Evolutionary conservation across 805 yeast genomes (phyloP).

Genomic region (Candida easanensis): DNA sequence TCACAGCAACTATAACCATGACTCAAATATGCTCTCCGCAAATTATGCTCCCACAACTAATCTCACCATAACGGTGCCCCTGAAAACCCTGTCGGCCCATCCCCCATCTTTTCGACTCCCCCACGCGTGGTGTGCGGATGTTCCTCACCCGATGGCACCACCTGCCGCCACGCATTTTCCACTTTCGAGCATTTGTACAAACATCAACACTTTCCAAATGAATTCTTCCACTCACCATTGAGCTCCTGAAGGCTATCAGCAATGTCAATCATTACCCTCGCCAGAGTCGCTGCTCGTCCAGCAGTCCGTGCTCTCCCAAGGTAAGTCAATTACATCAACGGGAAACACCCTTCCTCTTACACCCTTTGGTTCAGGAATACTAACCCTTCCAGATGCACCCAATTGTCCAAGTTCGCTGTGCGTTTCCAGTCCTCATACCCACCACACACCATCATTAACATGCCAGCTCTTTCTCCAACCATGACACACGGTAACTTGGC

Average conservation of each 20-base stretch:
- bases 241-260: not conserved
- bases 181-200: not conserved
- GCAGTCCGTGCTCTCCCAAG: slow-evolving; percentile 17
- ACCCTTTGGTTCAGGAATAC: not conserved
- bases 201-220: not conserved
- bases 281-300: slow-evolving; percentile 18
- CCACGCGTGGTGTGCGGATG: slow-evolving; percentile 3
- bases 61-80: too few species aligned
- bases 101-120: too few species aligned
- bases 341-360: not conserved
- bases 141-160: slow-evolving; percentile 4
- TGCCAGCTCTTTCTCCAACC: slow-evolving; percentile 99
- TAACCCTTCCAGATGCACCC: slow-evolving; percentile 18
- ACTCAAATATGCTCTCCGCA: too few species aligned
- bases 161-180: slow-evolving; percentile 3
- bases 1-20: too few species aligned
- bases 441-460: slow-evolving; percentile 80
- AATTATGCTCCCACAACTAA: too few species aligned
- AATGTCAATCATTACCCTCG: slow-evolving; percentile 12
- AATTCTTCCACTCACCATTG: not conserved
- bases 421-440: slow-evolving; percentile 50
- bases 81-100: too few species aligned
- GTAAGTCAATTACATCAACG: slow-evolving; percentile 3
- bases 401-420: slow-evolving; percentile 14
- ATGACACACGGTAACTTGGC: slow-evolving; percentile 96